phyloP scores from a whole-genome alignment of 768 basidiomycete genomes.

The Naganishia randhawae region DNA sequence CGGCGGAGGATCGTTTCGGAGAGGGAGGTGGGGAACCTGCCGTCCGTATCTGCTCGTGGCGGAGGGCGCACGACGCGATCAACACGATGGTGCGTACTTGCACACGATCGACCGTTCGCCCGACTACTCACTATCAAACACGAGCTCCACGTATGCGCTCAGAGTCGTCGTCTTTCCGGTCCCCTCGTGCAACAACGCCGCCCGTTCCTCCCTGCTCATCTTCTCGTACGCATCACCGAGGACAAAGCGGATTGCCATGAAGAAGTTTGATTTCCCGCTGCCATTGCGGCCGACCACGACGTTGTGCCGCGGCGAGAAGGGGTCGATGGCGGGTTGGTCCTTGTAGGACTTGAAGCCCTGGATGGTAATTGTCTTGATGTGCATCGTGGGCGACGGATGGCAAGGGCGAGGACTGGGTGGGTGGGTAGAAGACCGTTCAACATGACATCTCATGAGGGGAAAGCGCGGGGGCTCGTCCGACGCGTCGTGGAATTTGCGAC shows the following conservation, averaged over 20 bases:
- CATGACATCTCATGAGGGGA: not conserved
- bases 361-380: constrained; percentile 51
- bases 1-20: constrained; percentile 82
- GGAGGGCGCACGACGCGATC: not conserved
- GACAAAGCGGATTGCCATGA: constrained; percentile 97
- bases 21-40: constrained; percentile 85
- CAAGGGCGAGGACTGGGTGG: not conserved
- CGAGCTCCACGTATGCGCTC: constrained; percentile 92
- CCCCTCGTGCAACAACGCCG: constrained; percentile 89
- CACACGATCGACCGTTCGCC: not conserved
- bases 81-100: not conserved
- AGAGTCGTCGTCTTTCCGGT: constrained; percentile 80
- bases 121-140: constrained; percentile 71
- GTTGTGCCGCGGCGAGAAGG: constrained; percentile 86
- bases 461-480: not conserved
- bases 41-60: constrained; percentile 61
- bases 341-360: constrained; percentile 80
- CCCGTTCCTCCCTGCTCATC: constrained; percentile 87
- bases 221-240: constrained; percentile 96
- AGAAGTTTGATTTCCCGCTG: constrained; percentile 98
- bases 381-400: constrained; percentile 27
- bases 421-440: not conserved
- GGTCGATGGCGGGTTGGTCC: constrained; percentile 65
- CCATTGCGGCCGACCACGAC: constrained; percentile 97
- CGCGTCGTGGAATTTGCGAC: not conserved